phyloP scores from a whole-genome alignment of 2,329 filamentous ascomycete genomes.

The Cladosporium velox region DNA sequence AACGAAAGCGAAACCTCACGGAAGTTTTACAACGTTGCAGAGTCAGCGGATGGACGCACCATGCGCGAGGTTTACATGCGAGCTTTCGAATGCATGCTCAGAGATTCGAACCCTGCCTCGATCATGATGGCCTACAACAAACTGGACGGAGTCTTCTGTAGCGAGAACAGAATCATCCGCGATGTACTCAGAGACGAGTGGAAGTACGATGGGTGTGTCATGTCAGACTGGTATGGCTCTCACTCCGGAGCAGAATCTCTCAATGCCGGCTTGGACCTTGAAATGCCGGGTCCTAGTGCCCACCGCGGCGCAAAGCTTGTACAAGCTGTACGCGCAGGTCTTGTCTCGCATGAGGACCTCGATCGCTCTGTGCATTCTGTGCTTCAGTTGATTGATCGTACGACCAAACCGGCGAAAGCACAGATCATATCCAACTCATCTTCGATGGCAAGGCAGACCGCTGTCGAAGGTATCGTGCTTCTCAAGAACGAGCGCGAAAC shows the following conservation, averaged over 20 bases:
- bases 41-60: constrained; percentile 61
- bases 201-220: constrained; percentile 59
- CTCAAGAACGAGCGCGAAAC: constrained; percentile 68
- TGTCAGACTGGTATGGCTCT: constrained; percentile 77
- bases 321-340: neutral
- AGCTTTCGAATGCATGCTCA: constrained; percentile 70
- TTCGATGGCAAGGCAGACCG: constrained; percentile 27
- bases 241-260: constrained; percentile 68
- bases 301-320: constrained; percentile 19
- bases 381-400: neutral
- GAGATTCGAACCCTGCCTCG: constrained; percentile 2
- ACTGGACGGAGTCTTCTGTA: constrained; percentile 71
- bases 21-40: constrained; percentile 42
- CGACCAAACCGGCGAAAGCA: neutral
- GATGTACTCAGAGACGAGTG: constrained; percentile 58
- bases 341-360: neutral
- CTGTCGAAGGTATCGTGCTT: constrained; percentile 36
- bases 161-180: constrained; percentile 67
- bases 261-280: constrained; percentile 76
- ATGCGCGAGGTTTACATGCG: constrained; percentile 72
- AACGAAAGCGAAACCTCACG: constrained; percentile 73
- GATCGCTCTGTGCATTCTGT: neutral
- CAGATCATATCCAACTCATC: constrained; percentile 29
- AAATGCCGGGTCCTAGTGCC: constrained; percentile 73
- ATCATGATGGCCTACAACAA: constrained; percentile 76